Base-by-base conservation (phyloP, 208 protist genomes). In the Acanthamoeba lugdunensis region DNA sequence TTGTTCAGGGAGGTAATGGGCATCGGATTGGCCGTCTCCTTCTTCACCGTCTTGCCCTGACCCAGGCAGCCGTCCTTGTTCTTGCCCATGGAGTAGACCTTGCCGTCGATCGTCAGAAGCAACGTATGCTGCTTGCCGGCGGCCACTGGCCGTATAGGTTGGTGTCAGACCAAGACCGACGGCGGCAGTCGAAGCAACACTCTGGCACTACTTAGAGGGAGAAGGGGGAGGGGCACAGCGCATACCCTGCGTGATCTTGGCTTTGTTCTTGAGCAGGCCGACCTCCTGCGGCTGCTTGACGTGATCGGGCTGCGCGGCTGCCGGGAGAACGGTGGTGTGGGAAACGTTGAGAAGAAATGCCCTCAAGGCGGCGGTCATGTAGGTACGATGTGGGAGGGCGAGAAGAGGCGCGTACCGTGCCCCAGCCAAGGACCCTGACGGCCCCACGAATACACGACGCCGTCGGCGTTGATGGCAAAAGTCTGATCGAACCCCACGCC, bases 41-140 rank as follows among this genome's bases (percentile, higher is more conserved):
- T 90, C 63, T 90, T 67, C 8, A 90, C 58, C 13, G 37, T 21
- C 54, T 90, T 90, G 28, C 58, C 84, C 16, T 91, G 85, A 73
- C 85, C 85, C 4, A 91, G 63, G 37, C 61, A 73, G 54, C 85
- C 85, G 85, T 91, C 37, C 54, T 91, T 75, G 45, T 91, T 73
- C 41, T 91, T 73, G 28, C 85, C 85, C 85, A 91, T 91, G 0
- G 85, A 73, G 45, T 91, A 91, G 7, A 91, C 85, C 37, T 91
- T 50, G 56, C 85, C 85, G 45, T 90, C 63, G 16, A 54, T 45
- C 30, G 84, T 45, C 45, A 90, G 84, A 25, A 90, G 54, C 84
- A 90, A 33, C 18, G 84, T 90, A 33, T 90, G 84, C 58, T 54
- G 37, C 63, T 90, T 90, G 7, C 84, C 84, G 58, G 65, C 84